Percentiles rank a stretch among this genome's conserved stretches.
phyloP scores from a whole-genome alignment of 495 filamentous ascomycete species.

The Choiromyces venosus region DNA sequence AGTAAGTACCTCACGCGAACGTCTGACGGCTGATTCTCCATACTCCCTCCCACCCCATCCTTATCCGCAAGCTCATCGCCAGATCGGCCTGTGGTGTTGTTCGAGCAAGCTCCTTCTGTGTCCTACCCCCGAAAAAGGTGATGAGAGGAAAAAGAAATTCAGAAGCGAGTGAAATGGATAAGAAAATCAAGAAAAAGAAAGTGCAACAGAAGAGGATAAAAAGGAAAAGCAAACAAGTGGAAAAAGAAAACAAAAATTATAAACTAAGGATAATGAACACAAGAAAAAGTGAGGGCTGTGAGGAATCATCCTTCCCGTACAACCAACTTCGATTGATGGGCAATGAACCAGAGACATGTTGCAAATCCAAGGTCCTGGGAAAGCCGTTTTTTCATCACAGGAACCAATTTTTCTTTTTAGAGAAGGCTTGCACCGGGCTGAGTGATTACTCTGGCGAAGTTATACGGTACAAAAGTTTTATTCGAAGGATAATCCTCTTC shows the following conservation, averaged over 20 bases:
- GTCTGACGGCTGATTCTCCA: not conserved
- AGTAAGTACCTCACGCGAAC: not conserved
- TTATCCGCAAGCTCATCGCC: not conserved
- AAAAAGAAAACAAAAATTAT: not conserved
- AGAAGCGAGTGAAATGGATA: not conserved
- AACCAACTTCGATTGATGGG: not conserved
- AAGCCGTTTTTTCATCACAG: conserved; percentile 4
- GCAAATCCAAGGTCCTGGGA: conserved; percentile 2
- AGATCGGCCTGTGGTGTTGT: not conserved
- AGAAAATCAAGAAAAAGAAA: not conserved
- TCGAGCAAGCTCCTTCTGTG: not conserved
- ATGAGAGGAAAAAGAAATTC: not conserved
- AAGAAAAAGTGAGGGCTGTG: not conserved
- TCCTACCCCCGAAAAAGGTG: not conserved
- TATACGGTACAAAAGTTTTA: not conserved
- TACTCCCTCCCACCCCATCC: not conserved
- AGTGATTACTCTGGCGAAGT: not conserved
- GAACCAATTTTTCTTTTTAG: not conserved
- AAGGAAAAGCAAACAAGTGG: not conserved
- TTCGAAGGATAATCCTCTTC: not conserved
- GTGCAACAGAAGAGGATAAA: not conserved
- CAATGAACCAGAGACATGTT: not conserved
- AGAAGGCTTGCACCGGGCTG: not conserved
- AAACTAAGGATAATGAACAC: not conserved
- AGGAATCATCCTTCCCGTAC: not conserved